Percentiles rank a stretch among this genome's conserved stretches.
phyloP scores from a whole-genome alignment of 192 early-diverging fungal genomes.

The Coemansia sp. region DNA sequence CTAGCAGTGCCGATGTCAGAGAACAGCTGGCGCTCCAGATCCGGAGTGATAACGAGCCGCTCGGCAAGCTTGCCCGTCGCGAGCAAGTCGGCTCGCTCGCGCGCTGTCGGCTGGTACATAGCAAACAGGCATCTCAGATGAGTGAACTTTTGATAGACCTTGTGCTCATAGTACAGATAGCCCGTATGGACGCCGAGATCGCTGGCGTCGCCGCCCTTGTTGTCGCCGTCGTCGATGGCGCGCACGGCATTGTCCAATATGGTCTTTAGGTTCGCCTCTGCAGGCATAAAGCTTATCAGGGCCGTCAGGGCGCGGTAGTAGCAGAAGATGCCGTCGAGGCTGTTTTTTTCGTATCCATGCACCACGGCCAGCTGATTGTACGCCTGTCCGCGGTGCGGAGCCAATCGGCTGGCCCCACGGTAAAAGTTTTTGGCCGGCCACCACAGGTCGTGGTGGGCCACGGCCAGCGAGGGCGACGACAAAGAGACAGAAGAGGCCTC shows the following conservation, averaged over 20 bases:
- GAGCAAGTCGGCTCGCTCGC: background rate
- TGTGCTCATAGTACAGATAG: slow-evolving; percentile 21
- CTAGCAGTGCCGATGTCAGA: slow-evolving; percentile 12
- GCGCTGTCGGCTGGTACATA: slow-evolving; percentile 11
- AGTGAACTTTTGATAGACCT: slow-evolving; percentile 32
- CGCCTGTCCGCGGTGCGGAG: slow-evolving; percentile 46
- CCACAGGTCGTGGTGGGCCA: slow-evolving; percentile 19
- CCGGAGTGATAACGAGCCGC: slow-evolving; percentile 3
- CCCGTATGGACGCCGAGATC: background rate
- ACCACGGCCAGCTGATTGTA: slow-evolving; percentile 51
- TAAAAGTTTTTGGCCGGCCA: slow-evolving; percentile 46
- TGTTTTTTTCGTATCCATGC: slow-evolving; percentile 39
- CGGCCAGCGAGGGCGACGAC: background rate
- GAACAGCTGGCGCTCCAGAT: slow-evolving; percentile 14
- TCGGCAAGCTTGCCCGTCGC: background rate
- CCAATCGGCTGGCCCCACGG: slow-evolving; percentile 34
- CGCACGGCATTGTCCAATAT: slow-evolving; percentile 35
- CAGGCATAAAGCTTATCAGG: slow-evolving; percentile 21
- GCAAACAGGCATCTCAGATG: slow-evolving; percentile 45
- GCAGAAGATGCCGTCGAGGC: slow-evolving; percentile 25
- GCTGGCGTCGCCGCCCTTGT: slow-evolving; percentile 1
- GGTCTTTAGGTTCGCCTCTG: slow-evolving; percentile 36
- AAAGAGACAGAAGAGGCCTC: background rate
- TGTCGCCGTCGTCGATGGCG: slow-evolving; percentile 6
- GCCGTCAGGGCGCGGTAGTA: slow-evolving; percentile 47